phyloP scores from a whole-genome alignment of 2,329 filamentous ascomycete genomes.

The Colletotrichum euphorbiae region DNA sequence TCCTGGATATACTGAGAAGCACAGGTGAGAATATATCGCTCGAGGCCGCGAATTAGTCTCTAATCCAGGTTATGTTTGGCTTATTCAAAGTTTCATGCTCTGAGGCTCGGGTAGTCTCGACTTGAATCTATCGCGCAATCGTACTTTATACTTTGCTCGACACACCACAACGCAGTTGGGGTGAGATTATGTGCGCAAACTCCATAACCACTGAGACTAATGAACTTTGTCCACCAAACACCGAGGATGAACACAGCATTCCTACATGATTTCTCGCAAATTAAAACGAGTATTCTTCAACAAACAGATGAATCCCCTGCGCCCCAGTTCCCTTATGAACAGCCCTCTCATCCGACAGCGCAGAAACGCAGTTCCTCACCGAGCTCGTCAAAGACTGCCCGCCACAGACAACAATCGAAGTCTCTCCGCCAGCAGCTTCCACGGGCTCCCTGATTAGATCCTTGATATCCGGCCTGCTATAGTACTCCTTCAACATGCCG shows the following conservation, averaged over 20 bases:
- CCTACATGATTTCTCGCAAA: neutral
- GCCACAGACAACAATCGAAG: constrained; percentile 70
- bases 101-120: too few species aligned
- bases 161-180: too few species aligned
- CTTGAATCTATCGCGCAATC: too few species aligned
- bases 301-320: constrained; percentile 70
- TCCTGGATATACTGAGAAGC: too few species aligned
- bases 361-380: constrained; percentile 66
- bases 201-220: too few species aligned
- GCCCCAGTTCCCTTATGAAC: constrained; percentile 74
- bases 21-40: too few species aligned
- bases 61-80: too few species aligned
- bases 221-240: too few species aligned
- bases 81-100: too few species aligned
- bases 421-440: constrained; percentile 70
- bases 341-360: constrained; percentile 69
- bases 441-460: constrained; percentile 64
- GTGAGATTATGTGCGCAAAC: too few species aligned
- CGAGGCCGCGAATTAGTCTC: too few species aligned
- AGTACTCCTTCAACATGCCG: constrained; percentile 57
- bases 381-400: constrained; percentile 65
- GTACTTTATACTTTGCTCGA: too few species aligned
- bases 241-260: neutral
- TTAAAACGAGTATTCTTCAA: constrained; percentile 69
- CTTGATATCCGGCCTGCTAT: constrained; percentile 62